A percentile compares a stretch with the other conserved stretches of the same genome.
phyloP scores from a whole-genome alignment of 1,284 basidiomycete genomes.

The Takashimella tepidaria region DNA sequence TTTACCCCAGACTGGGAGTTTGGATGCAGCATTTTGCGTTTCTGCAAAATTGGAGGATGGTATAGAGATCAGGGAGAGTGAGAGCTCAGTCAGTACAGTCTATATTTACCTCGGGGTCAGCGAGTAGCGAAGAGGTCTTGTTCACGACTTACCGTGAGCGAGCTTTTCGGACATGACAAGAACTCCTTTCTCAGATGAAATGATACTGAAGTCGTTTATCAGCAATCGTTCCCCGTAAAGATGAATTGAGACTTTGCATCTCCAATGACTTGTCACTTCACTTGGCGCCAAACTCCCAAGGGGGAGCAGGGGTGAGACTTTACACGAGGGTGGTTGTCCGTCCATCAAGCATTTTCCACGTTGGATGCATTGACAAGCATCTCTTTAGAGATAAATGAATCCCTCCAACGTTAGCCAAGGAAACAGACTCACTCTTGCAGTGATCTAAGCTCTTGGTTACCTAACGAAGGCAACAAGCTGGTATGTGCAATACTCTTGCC shows the following conservation, averaged over 20 bases:
- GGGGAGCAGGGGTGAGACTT: too few species aligned
- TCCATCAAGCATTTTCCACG: too few species aligned
- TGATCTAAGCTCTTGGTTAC: slow-evolving; percentile 73
- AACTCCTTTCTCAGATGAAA: slow-evolving; percentile 79
- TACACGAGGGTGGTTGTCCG: too few species aligned
- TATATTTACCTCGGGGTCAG: slow-evolving; percentile 1
- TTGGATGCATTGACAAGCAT: too few species aligned
- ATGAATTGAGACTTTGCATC: too few species aligned
- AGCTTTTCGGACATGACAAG: slow-evolving; percentile 59
- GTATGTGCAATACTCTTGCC: slow-evolving; percentile 43
- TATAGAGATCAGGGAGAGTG: too few species aligned
- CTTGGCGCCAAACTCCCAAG: too few species aligned
- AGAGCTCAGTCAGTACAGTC: slow-evolving; percentile 6
- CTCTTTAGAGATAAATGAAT: too few species aligned
- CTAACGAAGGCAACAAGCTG: slow-evolving; percentile 59
- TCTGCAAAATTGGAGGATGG: slow-evolving; percentile 65
- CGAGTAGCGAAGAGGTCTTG: too few species aligned
- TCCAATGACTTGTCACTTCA: too few species aligned
- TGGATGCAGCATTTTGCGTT: slow-evolving; percentile 69
- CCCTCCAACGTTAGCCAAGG: too few species aligned
- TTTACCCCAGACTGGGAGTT: slow-evolving; percentile 69
- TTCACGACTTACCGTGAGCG: slow-evolving; percentile 18
- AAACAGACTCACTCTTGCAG: slow-evolving; percentile 56
- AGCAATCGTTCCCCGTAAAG: too few species aligned
- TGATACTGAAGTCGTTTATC: slow-evolving; percentile 58